These are phyloP conservation scores for Anisodus acutangulus DNA, from an alignment of 257 asterid genomes.

Conservation along the genomic window DNA sequence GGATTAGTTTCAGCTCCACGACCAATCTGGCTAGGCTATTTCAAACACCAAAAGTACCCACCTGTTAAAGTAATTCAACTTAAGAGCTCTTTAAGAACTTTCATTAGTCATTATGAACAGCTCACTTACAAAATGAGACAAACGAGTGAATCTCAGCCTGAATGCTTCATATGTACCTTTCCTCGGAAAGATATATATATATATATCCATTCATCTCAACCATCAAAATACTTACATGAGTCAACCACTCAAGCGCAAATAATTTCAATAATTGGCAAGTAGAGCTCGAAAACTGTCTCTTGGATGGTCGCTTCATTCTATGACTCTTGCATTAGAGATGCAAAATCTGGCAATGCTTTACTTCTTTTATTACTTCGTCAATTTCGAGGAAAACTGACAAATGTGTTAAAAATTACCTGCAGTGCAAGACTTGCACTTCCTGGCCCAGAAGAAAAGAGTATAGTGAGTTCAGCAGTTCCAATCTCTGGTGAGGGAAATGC, in stretches of 20 bases:
- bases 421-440: constrained; percentile 89
- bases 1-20: too few relatives aligned
- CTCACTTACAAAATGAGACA: not conserved
- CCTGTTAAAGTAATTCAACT: not conserved
- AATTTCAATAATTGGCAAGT: constrained; percentile 2
- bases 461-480: constrained; percentile 31
- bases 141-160: not conserved
- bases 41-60: not conserved
- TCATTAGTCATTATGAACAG: not conserved
- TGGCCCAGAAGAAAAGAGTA: constrained; percentile 33
- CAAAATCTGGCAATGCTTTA: constrained; percentile 15
- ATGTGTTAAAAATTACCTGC: constrained; percentile 43
- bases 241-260: not conserved
- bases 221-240: not conserved
- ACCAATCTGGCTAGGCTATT: not conserved
- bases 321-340: not conserved
- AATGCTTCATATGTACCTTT: not conserved
- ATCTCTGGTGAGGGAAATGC: constrained; percentile 28
- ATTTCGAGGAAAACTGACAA: not conserved
- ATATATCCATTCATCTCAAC: not conserved
- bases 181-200: not conserved
- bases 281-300: not conserved
- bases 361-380: constrained; percentile 4
- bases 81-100: not conserved
- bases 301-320: not conserved